These are phyloP conservation scores for Dioszegia crocea DNA, from an alignment of 768 basidiomycete genomes.

Conservation along the genomic window DNA sequence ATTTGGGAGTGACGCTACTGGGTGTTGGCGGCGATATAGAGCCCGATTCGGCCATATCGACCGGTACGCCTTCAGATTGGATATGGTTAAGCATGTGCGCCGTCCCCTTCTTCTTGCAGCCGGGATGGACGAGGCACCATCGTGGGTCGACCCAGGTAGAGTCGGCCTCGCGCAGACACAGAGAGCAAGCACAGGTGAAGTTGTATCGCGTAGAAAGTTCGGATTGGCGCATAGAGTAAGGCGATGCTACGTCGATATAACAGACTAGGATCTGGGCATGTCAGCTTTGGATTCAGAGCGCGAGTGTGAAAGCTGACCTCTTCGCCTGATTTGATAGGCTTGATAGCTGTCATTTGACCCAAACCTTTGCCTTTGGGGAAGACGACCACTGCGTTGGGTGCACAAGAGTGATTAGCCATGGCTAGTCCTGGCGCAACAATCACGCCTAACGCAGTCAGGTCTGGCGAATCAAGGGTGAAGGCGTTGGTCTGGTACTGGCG, in stretches of 20 bases:
- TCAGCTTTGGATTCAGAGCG: too few species aligned
- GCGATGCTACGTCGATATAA: constrained; percentile 80
- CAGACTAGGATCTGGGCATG: constrained; percentile 64
- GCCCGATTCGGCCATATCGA: neutral
- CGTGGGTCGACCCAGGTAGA: constrained; percentile 58
- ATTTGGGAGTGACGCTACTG: constrained; percentile 7
- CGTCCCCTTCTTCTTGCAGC: constrained; percentile 12
- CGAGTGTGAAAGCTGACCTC: constrained; percentile 54
- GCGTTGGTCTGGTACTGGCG: constrained; percentile 70
- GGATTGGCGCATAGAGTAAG: constrained; percentile 57
- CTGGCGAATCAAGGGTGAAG: constrained; percentile 73
- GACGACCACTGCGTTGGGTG: constrained; percentile 74
- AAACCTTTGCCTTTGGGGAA: constrained; percentile 62
- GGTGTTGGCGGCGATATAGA: neutral
- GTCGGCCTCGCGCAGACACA: constrained; percentile 53
- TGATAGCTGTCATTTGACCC: constrained; percentile 64
- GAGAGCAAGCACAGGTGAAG: constrained; percentile 66
- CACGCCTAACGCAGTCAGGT: constrained; percentile 74
- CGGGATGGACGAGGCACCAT: constrained; percentile 56
- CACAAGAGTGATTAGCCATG: constrained; percentile 67
- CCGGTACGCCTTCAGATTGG: constrained; percentile 2
- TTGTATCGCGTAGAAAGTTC: constrained; percentile 68
- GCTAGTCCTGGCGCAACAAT: constrained; percentile 76
- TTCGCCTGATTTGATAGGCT: constrained; percentile 61
- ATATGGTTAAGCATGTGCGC: neutral